A percentile compares a stretch with the other conserved stretches of the same genome.
phyloP scores from a whole-genome alignment of 768 basidiomycete genomes.

The Hortiboletus campestris region DNA sequence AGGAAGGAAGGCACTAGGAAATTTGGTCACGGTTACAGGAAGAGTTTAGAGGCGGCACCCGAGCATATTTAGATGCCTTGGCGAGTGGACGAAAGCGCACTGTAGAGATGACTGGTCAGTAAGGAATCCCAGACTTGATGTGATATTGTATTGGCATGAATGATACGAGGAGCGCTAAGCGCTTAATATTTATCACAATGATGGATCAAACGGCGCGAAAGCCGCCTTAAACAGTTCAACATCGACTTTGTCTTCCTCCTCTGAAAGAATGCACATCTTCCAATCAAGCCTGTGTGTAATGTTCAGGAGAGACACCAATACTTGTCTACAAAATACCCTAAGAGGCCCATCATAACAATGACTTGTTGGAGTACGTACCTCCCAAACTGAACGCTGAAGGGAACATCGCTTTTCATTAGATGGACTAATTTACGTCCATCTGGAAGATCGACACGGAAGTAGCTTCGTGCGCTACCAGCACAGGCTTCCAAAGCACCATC shows the following conservation, averaged over 20 bases:
- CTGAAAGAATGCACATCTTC: conserved; percentile 81
- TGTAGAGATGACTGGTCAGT: background rate
- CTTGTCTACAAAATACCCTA: conserved; percentile 54
- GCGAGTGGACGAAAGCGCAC: no score
- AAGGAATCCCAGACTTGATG: background rate
- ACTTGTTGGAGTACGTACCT: conserved; percentile 48
- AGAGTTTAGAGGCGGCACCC: conserved; percentile 44
- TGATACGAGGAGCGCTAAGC: no score
- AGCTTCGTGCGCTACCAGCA: conserved; percentile 58
- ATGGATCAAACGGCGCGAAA: conserved; percentile 72
- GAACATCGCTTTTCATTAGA: conserved; percentile 69
- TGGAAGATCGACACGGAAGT: conserved; percentile 91
- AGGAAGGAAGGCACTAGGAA: conserved; percentile 55
- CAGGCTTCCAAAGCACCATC: conserved; percentile 56
- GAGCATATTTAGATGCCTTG: conserved; percentile 20
- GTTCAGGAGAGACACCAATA: conserved; percentile 72
- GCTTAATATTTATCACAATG: conserved; percentile 22
- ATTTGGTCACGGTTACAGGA: conserved; percentile 73
- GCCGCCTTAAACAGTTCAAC: conserved; percentile 80
- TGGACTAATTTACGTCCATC: conserved; percentile 85
- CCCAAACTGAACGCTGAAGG: conserved; percentile 92
- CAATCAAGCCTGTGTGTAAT: conserved; percentile 84
- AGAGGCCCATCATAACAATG: background rate
- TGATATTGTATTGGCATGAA: background rate
- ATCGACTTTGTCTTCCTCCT: conserved; percentile 85